Evolutionary conservation across 768 basidiomycete species (phyloP).

Genomic region (Mycena metata): DNA sequence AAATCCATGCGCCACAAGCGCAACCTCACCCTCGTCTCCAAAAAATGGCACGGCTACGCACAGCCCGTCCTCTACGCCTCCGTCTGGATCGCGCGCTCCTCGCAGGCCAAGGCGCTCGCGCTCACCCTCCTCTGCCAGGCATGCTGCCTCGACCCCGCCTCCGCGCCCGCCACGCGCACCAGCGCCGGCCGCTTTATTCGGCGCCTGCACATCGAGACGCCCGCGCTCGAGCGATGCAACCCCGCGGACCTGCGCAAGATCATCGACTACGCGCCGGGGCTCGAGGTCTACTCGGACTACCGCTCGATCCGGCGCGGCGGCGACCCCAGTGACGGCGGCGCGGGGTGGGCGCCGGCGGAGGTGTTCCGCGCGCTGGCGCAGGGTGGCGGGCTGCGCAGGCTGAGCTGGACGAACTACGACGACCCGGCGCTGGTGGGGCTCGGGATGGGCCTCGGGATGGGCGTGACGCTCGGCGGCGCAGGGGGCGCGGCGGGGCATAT

Average conservation of each 20-base stretch:
- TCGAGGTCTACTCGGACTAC: conserved; percentile 72
- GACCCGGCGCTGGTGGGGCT: conserved; percentile 14
- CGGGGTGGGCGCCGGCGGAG: conserved; percentile 54
- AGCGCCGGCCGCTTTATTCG: conserved; percentile 66
- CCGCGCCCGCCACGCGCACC: conserved; percentile 41
- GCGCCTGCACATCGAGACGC: conserved; percentile 79
- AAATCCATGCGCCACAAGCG: conserved; percentile 63
- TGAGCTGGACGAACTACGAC: conserved; percentile 18
- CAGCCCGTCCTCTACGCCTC: conserved; percentile 75
- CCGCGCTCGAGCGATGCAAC: conserved; percentile 71
- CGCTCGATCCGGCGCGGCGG: conserved; percentile 61
- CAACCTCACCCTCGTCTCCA: conserved; percentile 66
- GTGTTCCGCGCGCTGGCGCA: conserved; percentile 36
- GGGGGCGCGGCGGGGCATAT: conserved; percentile 56
- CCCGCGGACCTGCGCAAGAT: conserved; percentile 78
- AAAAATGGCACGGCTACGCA: conserved; percentile 65
- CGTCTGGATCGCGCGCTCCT: conserved; percentile 74
- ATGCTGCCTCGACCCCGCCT: conserved; percentile 26
- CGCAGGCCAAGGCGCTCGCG: conserved; percentile 63
- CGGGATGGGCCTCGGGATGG: neutral
- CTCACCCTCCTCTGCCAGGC: conserved; percentile 38
- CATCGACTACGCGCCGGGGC: conserved; percentile 71
- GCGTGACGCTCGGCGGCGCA: conserved; percentile 10
- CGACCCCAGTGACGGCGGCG: no score
- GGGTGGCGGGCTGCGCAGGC: neutral